Base-by-base conservation (phyloP, 129 eudicot genomes). In the Mikania micrantha region DNA sequence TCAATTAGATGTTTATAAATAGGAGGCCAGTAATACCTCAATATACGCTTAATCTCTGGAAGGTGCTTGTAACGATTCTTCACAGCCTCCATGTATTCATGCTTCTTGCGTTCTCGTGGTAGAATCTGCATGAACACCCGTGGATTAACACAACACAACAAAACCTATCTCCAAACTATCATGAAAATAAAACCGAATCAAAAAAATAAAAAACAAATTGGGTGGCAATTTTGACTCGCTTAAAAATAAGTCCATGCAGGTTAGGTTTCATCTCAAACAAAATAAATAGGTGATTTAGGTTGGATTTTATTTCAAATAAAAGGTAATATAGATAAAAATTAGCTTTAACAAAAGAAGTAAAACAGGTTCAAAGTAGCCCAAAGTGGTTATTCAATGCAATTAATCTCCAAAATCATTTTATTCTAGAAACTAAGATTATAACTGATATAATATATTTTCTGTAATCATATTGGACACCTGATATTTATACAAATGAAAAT, bases 11-110 rank as follows among this genome's bases (percentile, higher is more conserved):
- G n/a, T n/a, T 3, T 9, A 40, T 11, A 12, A 39, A 40, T 40
- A 2, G 45, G 45, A 40, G 45, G 45, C 0, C 4, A 21, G 38
- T 44, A 53, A 63, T 84, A 92, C 98, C 96, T 88, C 76, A 78
- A 73, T 47, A 92, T 88, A 65, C 98, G 96, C 75, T 88, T 89
- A 28, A 93, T 90, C 71, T 93, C 98, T 45, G 91, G 90, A 78
- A 93, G 92, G 48, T 93, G 96, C 95, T 88, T 93, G 85, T 85
- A 93, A 36, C 98, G 96, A 39, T 88, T 86, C 87, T 80, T 86
- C 39, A 93, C 87, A 63, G 96, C 92, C 73, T 84, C 95, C 73
- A 76, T 44, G 58, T 93, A 93, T 49, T 93, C 96, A 42, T 93
- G 98, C 68, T 86, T 90, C 76, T 79, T 93, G 24, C 89, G 91